Base-by-base conservation (phyloP, 2,329 filamentous ascomycete genomes). In the Aspergillus transmontanensis region DNA sequence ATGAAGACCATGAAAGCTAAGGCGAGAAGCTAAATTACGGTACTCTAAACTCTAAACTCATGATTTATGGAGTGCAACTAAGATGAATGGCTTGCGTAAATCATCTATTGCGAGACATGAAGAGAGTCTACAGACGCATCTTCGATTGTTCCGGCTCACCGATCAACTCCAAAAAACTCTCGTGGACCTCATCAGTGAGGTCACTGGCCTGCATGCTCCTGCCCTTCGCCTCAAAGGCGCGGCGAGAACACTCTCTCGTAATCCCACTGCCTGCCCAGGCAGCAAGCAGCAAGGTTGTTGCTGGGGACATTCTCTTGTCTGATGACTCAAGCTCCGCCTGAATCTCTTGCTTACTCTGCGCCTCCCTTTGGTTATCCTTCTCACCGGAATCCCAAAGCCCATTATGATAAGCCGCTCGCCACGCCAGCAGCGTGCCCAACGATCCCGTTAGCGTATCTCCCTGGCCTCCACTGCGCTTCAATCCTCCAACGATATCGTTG, bases 381-480 rank as follows among this genome's bases (percentile, higher is more conserved):
- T 76, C 77, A 1, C 72, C 73, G 0, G 72, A 73, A 32, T 87
- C 88, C 94, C 94, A 98, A 4, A 97, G 78, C 32, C 85, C 84
- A 62, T 97, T 91, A 59, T 93, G 83, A 77, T 99, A 99, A 26
- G 93, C 93, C 75, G 89, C 89, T 64, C 94, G 85, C 89, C 94
- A 99, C 1, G 88, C 94, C 67, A 98, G 79, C 69, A 99, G 88
- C 4, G 95, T 98, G 1, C 91, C 95, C 68, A 99, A 82, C 39
- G 89, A 89, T 1, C 95, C 95, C 0, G 95, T 98, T 68, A 99
- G 82, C 4, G 95, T 98, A 79, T 99, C 95, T 1, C 95, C 95
- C 80, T 99, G 95, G 0, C 95, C 95, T 55, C 94, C 95, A 62
- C 92, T 94, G 68, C 95, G 85, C 86, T 99, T 99, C 76, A 88